These are phyloP conservation scores for Paramecium biaurelia DNA, from an alignment of 73 alveolate species.

Conservation along the genomic window DNA sequence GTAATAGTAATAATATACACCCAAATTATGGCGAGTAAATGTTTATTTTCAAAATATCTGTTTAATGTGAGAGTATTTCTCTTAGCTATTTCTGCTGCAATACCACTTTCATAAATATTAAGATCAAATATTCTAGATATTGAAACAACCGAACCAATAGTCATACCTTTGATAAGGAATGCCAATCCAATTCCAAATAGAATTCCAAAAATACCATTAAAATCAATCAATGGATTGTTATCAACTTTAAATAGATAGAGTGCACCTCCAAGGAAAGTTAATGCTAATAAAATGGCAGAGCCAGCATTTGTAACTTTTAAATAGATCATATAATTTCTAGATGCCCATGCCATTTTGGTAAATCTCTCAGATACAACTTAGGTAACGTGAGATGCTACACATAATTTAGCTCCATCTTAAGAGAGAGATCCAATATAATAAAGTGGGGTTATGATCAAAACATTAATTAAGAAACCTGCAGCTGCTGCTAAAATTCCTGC, in stretches of 20 bases:
- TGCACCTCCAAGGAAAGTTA: neutral
- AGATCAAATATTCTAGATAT: neutral
- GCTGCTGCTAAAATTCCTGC: constrained; percentile 40
- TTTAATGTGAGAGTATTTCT: neutral
- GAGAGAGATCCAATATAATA: constrained; percentile 10
- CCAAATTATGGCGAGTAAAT: neutral
- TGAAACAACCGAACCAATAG: neutral
- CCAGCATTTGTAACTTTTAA: constrained; percentile 14
- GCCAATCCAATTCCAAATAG: neutral
- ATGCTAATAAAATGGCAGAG: neutral
- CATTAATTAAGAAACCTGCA: neutral
- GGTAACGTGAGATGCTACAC: constrained; percentile 22
- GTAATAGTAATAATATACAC: neutral
- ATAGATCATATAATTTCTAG: constrained; percentile 29
- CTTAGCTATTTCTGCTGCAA: constrained; percentile 37
- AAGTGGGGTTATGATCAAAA: neutral
- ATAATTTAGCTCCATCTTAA: constrained; percentile 2
- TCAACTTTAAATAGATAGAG: neutral
- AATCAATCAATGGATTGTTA: neutral
- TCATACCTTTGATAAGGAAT: neutral
- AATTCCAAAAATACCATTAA: constrained; percentile 32
- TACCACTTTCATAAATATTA: constrained; percentile 28
- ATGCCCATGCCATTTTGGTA: constrained; percentile 3
- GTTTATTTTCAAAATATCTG: neutral
- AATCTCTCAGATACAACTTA: constrained; percentile 13